Evolutionary conservation across 2,329 filamentous ascomycete species (phyloP), one percentile per base, ranked within the genome.

Genomic region (Bipolaris sorokiniana): DNA sequence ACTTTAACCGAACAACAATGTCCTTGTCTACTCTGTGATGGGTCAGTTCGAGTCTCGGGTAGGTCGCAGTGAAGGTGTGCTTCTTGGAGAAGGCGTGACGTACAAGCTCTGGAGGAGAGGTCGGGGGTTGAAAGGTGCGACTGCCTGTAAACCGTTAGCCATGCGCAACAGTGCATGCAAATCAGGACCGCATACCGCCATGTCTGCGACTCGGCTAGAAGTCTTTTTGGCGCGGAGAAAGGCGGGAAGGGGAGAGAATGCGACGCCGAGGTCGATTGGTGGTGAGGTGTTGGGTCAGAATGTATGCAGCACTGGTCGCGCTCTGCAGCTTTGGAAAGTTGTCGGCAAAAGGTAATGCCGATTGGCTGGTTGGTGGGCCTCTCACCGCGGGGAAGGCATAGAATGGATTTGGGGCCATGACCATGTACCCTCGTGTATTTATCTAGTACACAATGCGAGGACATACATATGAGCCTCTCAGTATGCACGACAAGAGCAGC

Each of bases 31-130:
- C 90, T 63, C 90, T 92, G 64, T 22, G 53, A 13, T 7, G 16
- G 11, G 51, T 70, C 53, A 69, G 63, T 49, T 48, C 13, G 28
- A 23, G 33, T 18, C 11, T 10, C 3, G 31, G 10, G 28, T 31
- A 31, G 28, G 28, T 31, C 28, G 6, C 13, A 10, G 38, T 9
- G 18, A n/a, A 41, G 5, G 46, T 18, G 15, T 26, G 28, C 5
- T n/a, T 18, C 26, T 13, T 40, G n/a, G 33, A 38, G n/a, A 26
- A 23, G 4, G 7, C 20, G 56, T 49, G 62, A 85, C 88, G 71
- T 87, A 92, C 88, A 97, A 88, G 75, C 88, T 88, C 82, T 97
- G 92, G 76, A 99, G 90, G 85, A 97, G 92, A 41, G 95, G 95
- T 78, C 94, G 91, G 75, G 95, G 95, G 85, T 99, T 99, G 74